Evolutionary conservation across 305 asterid genomes (phyloP).

Genomic region (Caryopteris hybrid): DNA sequence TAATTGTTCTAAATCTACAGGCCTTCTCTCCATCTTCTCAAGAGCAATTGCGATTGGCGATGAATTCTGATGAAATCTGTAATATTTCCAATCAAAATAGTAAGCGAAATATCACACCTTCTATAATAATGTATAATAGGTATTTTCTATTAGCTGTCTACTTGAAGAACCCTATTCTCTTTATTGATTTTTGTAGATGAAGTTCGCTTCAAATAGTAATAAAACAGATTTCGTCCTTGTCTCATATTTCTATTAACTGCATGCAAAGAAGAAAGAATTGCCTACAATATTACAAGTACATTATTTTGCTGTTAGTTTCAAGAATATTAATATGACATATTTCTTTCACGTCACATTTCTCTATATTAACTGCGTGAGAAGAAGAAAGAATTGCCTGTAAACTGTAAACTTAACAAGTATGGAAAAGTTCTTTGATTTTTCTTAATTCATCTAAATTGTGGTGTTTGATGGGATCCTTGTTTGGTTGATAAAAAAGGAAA

Average conservation of each 20-base stretch:
- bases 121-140: not conserved
- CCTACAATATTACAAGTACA: too few relatives aligned
- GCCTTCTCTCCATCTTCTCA: constrained; percentile 74
- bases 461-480: not conserved
- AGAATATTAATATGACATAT: too few relatives aligned
- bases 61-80: constrained; percentile 43
- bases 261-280: too few relatives aligned
- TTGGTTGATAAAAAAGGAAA: not conserved
- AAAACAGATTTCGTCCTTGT: too few relatives aligned
- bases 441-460: not conserved
- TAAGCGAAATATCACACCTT: constrained; percentile 37
- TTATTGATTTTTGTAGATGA: not conserved
- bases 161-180: not conserved
- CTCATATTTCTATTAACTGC: too few relatives aligned
- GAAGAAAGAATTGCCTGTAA: too few relatives aligned
- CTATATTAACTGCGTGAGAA: too few relatives aligned
- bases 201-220: not conserved
- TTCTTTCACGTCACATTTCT: too few relatives aligned
- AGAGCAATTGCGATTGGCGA: constrained; percentile 48
- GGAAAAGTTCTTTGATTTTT: not conserved
- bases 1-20: constrained; percentile 36
- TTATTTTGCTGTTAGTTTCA: too few relatives aligned
- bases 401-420: too few relatives aligned
- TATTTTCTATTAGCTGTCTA: not conserved
- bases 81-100: constrained; percentile 32